phyloP scores from a whole-genome alignment of 1,284 basidiomycete genomes.

The Athelia psychrophila region DNA sequence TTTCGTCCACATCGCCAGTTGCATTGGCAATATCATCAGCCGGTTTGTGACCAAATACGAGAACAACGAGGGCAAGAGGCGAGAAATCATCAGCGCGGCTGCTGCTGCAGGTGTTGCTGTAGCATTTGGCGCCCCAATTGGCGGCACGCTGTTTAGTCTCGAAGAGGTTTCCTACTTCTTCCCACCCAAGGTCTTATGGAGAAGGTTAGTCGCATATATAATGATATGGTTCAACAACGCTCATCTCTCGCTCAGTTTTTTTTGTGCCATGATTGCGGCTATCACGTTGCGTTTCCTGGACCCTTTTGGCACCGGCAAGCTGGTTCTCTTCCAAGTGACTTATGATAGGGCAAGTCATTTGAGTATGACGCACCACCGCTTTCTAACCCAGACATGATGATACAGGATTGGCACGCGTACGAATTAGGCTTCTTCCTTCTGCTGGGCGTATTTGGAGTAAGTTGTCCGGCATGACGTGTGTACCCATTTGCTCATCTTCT shows the following conservation, averaged over 20 bases:
- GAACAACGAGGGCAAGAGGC: constrained; percentile 90
- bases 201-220: constrained; percentile 4
- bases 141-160: constrained; percentile 89
- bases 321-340: constrained; percentile 87
- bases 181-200: constrained; percentile 70
- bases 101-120: constrained; percentile 92
- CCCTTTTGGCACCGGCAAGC: constrained; percentile 88
- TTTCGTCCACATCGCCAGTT: constrained; percentile 94
- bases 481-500: constrained; percentile 2
- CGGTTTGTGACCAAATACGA: constrained; percentile 88
- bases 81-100: constrained; percentile 90
- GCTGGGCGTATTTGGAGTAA: constrained; percentile 83
- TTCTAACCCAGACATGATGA: background rate
- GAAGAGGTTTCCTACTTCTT: constrained; percentile 97
- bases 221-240: constrained; percentile 75
- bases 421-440: constrained; percentile 84
- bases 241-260: constrained; percentile 70
- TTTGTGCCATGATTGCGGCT: constrained; percentile 93
- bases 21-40: constrained; percentile 93
- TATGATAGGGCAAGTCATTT: constrained; percentile 69
- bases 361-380: background rate
- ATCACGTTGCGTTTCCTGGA: constrained; percentile 87
- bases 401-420: constrained; percentile 84
- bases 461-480: constrained; percentile 15
- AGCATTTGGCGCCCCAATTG: constrained; percentile 90